Percentiles rank a stretch among this genome's conserved stretches.
Evolutionary conservation across 2,329 filamentous ascomycete species (phyloP).

Genomic region (Akanthomyces uredinophilus): DNA sequence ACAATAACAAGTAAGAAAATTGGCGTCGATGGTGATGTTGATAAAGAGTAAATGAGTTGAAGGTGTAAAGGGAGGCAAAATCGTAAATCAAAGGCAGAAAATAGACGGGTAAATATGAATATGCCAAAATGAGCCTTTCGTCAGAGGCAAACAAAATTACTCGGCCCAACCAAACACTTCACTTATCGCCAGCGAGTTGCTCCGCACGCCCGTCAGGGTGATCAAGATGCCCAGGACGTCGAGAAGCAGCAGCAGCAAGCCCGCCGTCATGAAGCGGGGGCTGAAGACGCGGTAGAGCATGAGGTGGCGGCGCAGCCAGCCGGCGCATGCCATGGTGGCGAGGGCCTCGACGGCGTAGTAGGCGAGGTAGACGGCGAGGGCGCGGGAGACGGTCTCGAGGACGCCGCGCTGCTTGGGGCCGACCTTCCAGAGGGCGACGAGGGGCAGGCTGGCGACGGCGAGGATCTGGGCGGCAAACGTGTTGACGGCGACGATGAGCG

Average conservation of each 20-base stretch:
- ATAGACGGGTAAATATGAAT: constrained; percentile 16
- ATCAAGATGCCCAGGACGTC: constrained; percentile 70
- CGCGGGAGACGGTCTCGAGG: constrained; percentile 65
- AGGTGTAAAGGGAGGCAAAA: background rate
- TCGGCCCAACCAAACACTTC: constrained; percentile 83
- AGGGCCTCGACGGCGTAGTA: constrained; percentile 81
- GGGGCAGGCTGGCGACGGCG: constrained; percentile 71
- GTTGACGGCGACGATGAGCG: constrained; percentile 76
- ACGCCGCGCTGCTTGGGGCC: constrained; percentile 66
- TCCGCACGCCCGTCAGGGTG: constrained; percentile 67
- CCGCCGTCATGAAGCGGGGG: constrained; percentile 84
- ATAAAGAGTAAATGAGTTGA: background rate
- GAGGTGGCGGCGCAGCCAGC: constrained; percentile 79
- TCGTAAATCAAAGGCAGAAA: background rate
- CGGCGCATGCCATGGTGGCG: constrained; percentile 86
- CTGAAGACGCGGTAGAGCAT: constrained; percentile 96
- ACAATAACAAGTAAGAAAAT: background rate
- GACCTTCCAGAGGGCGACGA: constrained; percentile 85
- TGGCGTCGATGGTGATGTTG: background rate
- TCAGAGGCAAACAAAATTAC: constrained; percentile 21
- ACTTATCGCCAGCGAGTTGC: constrained; percentile 70
- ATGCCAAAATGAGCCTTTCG: background rate
- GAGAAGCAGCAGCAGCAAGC: constrained; percentile 64
- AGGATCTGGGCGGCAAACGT: constrained; percentile 86
- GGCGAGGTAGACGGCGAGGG: constrained; percentile 67